Base-by-base conservation (phyloP, 2,329 filamentous ascomycete species). In the Cladorrhinum sp. region DNA sequence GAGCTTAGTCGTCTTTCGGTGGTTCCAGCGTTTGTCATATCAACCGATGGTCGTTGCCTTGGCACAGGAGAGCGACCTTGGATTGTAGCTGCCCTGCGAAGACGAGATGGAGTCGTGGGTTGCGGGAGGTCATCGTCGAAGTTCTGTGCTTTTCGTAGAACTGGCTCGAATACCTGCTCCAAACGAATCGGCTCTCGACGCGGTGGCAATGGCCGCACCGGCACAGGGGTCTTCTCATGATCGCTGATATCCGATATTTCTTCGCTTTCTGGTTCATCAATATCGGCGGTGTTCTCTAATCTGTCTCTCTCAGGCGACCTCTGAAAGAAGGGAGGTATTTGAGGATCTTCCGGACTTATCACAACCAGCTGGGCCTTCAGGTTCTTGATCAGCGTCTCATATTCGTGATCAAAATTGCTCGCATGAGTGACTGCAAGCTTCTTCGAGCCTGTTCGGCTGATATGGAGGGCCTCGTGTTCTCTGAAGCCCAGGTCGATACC, bases 401-500 rank as follows among this genome's bases (percentile, higher is more conserved):
- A 84, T 23, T 82, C 78, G 1, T 69, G 67, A 9, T 74, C 73
- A 16, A 78, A 65, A 5, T 67, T 51, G 5, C 62, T 61, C 2
- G 67, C 64, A 12, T 65, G 65, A 16, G 45, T 32, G 1, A 54
- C 22, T 1, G 67, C 25, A 6, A 70, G 62, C 52, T 71, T 76
- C 29, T 63, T 69, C 1, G 69, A 68, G 56, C 68, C 75, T 12
- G 66, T 64, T 2, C 69, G 68, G n/a, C 77, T 74, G 1, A 81
- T 67, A 3, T 78, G 78, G 1, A 87, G 70, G 23, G 69, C 71
- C 20, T 80, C 77, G 61, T 88, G 85, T 0, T 73, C 75, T 0
- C 74, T 78, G 63, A 88, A 87, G 0, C 77, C 77, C 13, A 88
- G 75, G 55, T 83, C 79, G 45, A 84, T 78, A 5, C 80, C 79